phyloP scores from a whole-genome alignment of 2,329 filamentous ascomycete genomes.

The Cytospora leucostoma region DNA sequence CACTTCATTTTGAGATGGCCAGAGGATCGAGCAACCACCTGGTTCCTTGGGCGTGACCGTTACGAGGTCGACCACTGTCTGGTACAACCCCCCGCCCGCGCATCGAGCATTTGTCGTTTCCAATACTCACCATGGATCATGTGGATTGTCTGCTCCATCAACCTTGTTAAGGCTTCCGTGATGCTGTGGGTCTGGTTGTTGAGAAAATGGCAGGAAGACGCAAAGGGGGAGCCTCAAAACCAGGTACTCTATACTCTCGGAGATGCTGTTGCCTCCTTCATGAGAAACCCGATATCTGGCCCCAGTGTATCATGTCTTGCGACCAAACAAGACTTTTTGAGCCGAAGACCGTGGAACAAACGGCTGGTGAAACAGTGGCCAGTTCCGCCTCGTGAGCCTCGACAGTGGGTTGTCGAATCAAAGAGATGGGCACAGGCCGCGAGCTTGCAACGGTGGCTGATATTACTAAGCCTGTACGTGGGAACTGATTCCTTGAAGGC shows the following conservation, averaged over 20 bases:
- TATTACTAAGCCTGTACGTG: background rate
- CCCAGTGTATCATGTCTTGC: background rate
- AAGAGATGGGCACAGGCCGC: conserved; percentile 8
- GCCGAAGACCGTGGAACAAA: background rate
- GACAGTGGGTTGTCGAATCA: background rate
- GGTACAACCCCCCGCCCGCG: conserved; percentile 27
- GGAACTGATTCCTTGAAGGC: background rate
- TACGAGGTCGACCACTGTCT: conserved; percentile 34
- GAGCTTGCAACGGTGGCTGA: background rate
- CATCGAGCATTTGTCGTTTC: conserved; percentile 29
- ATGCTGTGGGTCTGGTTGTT: conserved; percentile 30
- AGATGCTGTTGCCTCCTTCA: conserved; percentile 13
- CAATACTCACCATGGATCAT: conserved; percentile 33
- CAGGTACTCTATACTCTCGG: conserved; percentile 31
- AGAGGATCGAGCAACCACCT: conserved; percentile 24
- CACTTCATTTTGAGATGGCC: conserved; percentile 9
- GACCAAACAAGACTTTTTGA: background rate
- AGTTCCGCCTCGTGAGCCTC: background rate
- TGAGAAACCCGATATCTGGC: background rate
- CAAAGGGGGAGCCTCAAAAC: background rate
- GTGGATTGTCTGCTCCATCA: conserved; percentile 28
- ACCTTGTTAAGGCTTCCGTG: conserved; percentile 30
- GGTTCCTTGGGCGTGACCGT: conserved; percentile 30
- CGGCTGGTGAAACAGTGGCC: conserved; percentile 25
- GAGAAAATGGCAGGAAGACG: background rate